These are phyloP conservation scores for Taxawa tesnikishii DNA, from an alignment of 2,329 filamentous ascomycete genomes.

Conservation along the genomic window DNA sequence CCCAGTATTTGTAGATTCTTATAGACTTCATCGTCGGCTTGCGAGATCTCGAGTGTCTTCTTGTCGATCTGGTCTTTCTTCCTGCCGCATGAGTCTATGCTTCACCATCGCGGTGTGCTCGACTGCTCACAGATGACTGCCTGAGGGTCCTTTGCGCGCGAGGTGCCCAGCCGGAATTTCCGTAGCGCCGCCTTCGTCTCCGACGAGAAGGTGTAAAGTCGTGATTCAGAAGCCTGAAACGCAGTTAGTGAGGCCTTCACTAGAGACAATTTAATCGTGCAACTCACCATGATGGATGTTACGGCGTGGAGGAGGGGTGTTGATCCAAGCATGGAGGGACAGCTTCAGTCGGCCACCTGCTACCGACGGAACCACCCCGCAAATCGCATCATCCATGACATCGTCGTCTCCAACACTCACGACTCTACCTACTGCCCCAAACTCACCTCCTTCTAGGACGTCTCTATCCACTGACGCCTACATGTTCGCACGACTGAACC, in stretches of 20 bases:
- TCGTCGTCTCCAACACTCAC: slow-evolving; percentile 1
- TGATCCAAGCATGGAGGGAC: slow-evolving; percentile 1
- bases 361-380: background rate
- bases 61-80: slow-evolving; percentile 75
- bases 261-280: background rate
- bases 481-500: slow-evolving; percentile 69
- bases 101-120: slow-evolving; percentile 13
- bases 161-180: slow-evolving; percentile 89
- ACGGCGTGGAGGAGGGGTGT: background rate
- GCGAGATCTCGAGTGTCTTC: slow-evolving; percentile 76
- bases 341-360: background rate
- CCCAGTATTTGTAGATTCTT: slow-evolving; percentile 66
- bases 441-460: background rate
- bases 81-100: background rate
- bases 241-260: too few relatives aligned
- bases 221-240: slow-evolving; percentile 60
- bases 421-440: too few relatives aligned
- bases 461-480: slow-evolving; percentile 1
- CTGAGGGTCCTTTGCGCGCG: slow-evolving; percentile 72
- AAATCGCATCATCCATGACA: slow-evolving; percentile 4
- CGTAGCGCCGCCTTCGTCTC: slow-evolving; percentile 82
- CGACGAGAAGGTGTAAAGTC: slow-evolving; percentile 83
- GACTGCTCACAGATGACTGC: slow-evolving; percentile 78
- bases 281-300: too few relatives aligned
- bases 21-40: slow-evolving; percentile 72